Evolutionary conservation across 257 asterid genomes (phyloP).

Genomic region (Primulina tabacum): DNA sequence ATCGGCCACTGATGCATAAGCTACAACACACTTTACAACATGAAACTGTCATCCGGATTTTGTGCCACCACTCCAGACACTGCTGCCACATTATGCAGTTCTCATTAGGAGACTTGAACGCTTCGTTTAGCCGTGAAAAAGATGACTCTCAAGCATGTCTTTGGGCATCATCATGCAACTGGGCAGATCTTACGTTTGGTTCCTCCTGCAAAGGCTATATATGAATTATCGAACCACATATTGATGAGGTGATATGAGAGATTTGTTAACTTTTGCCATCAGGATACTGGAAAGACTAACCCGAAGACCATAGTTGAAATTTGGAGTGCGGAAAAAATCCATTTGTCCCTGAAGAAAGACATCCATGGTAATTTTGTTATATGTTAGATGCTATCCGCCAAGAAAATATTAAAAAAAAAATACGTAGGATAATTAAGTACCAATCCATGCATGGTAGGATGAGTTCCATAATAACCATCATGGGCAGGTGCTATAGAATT

Average conservation of each 20-base stretch:
- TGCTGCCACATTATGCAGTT: slow-evolving; percentile 22
- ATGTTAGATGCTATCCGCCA: slow-evolving; percentile 8
- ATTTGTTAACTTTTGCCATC: slow-evolving; percentile 16
- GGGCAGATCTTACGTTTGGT: slow-evolving; percentile 69
- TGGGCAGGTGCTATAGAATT: slow-evolving; percentile 84
- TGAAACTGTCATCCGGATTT: slow-evolving; percentile 7
- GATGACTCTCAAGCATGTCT: slow-evolving; percentile 60
- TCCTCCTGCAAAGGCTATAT: slow-evolving; percentile 61
- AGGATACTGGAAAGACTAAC: slow-evolving; percentile 47
- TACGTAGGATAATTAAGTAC: slow-evolving; percentile 38
- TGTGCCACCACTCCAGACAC: slow-evolving; percentile 19
- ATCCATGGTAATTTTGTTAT: slow-evolving; percentile 20
- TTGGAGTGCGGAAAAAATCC: slow-evolving; percentile 82
- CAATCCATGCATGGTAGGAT: slow-evolving; percentile 78
- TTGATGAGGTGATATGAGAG: background rate
- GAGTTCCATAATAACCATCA: slow-evolving; percentile 72
- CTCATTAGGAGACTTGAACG: slow-evolving; percentile 9
- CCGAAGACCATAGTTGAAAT: slow-evolving; percentile 73
- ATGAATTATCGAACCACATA: slow-evolving; percentile 6
- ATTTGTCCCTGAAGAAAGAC: slow-evolving; percentile 72
- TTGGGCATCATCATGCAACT: slow-evolving; percentile 73
- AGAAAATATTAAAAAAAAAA: background rate
- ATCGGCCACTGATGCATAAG: slow-evolving; percentile 28
- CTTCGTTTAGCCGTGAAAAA: slow-evolving; percentile 25
- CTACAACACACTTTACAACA: slow-evolving; percentile 32